Conservation (phyloP, 1,284 basidiomycete species). For the Malassezia obtusa region DNA sequence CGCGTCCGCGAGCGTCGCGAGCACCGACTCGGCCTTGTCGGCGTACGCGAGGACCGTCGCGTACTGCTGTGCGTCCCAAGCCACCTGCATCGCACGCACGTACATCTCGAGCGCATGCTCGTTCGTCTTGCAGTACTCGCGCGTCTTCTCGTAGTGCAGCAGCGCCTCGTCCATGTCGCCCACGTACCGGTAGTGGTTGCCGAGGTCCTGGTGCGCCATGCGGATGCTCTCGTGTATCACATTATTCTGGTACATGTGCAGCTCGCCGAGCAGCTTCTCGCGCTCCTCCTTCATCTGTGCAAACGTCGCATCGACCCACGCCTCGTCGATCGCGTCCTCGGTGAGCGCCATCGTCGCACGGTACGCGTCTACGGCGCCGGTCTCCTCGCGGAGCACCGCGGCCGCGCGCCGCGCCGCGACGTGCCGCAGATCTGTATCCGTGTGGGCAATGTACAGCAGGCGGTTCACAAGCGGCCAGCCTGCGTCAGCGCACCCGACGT, state of each 20-base stretch:
- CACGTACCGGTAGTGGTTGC: conserved; percentile 60
- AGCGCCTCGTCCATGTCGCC: conserved; percentile 64
- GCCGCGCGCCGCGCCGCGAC: conserved; percentile 2
- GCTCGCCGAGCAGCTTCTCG: conserved; percentile 69
- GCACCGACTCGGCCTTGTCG: conserved; percentile 77
- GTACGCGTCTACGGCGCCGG: conserved; percentile 13
- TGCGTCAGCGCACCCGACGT: not conserved
- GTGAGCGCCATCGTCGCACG: conserved; percentile 6
- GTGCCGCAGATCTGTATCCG: not conserved
- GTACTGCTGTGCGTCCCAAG: conserved; percentile 73
- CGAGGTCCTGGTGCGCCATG: conserved; percentile 76
- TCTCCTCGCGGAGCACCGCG: conserved; percentile 1
- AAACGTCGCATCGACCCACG: conserved; percentile 60
- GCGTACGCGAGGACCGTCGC: conserved; percentile 72
- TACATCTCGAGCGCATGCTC: conserved; percentile 71
- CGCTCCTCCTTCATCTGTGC: conserved; percentile 59
- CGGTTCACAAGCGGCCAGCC: conserved; percentile 9
- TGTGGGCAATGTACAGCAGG: conserved; percentile 3
- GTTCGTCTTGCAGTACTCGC: conserved; percentile 74
- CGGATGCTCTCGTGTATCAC: conserved; percentile 90
- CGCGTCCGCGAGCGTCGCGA: conserved; percentile 55
- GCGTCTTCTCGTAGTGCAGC: conserved; percentile 68
- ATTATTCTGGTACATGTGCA: conserved; percentile 79
- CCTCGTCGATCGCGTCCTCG: conserved; percentile 41
- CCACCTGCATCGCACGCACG: conserved; percentile 51